A percentile compares a stretch with the other conserved stretches of the same genome.
These are phyloP conservation scores for Raphanus raphanistrum DNA, from an alignment of 345 rosid species.

Conservation along the genomic window DNA sequence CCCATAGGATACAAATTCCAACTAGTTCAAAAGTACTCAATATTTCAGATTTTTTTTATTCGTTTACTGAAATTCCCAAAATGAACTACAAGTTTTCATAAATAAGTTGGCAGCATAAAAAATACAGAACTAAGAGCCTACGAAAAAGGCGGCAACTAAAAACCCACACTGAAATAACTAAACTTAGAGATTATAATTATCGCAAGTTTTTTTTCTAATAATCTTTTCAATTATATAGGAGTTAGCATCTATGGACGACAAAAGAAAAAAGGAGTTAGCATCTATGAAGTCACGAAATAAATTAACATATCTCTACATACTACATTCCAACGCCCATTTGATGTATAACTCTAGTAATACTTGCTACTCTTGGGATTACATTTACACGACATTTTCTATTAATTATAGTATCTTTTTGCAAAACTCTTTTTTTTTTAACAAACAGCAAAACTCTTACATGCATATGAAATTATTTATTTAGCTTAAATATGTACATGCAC, in stretches of 20 bases:
- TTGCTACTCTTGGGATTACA: not conserved
- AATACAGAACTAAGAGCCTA: too few species aligned
- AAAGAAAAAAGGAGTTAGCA: too few species aligned
- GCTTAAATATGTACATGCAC: not conserved
- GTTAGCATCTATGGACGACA: conserved; percentile 6
- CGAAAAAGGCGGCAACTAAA: too few species aligned
- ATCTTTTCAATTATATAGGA: not conserved
- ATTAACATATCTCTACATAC: not conserved
- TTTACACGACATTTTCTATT: not conserved
- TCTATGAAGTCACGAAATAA: not conserved
- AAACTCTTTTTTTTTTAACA: too few species aligned
- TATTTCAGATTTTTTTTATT: not conserved
- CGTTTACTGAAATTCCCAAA: too few species aligned
- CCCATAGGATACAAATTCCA: conserved; percentile 30
- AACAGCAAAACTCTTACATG: not conserved
- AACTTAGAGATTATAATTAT: conserved; percentile 2
- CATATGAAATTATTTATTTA: not conserved
- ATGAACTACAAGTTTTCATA: too few species aligned
- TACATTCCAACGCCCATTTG: conserved; percentile 2
- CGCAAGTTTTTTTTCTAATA: conserved; percentile 6
- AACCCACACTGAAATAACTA: too few species aligned
- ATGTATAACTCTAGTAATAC: conserved; percentile 1
- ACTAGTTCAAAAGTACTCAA: conserved; percentile 17
- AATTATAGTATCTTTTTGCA: not conserved
- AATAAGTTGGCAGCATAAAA: too few species aligned